Base-by-base conservation (phyloP, 768 basidiomycete genomes). In the Auriscalpium orientale region DNA sequence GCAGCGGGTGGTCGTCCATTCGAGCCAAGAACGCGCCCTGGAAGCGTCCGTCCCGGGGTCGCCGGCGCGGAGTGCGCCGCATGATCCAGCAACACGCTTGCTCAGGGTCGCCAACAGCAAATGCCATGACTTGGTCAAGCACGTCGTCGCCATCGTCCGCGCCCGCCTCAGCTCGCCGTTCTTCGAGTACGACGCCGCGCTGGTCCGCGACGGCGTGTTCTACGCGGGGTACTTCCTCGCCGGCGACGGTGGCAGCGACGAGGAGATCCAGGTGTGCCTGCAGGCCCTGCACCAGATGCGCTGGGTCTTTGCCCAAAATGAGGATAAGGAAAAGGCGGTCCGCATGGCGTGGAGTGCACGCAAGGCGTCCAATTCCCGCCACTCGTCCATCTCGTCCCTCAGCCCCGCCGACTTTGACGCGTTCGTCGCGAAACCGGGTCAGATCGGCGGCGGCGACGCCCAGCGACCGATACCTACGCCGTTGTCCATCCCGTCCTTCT, bases 131-230 rank as follows among this genome's bases (percentile, higher is more conserved):
- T 64, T 83, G 69, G 70, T 79, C 63, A 63, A 72, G 63, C 64
- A 75, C 68, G 68, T 79, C 70, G 55, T 80, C 73, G 36, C 71
- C 69, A 72, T 68, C 75, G 79, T 68, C 69, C 80, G 62, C 71
- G 77, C 55, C 57, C 79, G 67, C 60, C 72, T 74, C 68, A 84
- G 62, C 72, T 81, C 68, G 5, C 58, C 67, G 12, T 80, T 95
- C 62, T 92, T 97, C 66, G 78, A 78, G 62, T 95, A 87, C 77
- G 94, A 98, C 66, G 82, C 91, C 1, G 86, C 87, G 18, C 77
- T 95, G 4, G 83, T 94, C 53, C 81, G 89, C 18, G 93, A 95
- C 63, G 94, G 94, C 3, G 91, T 87, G 64, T 95, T 87, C 76
- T 95, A 87, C 63, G 89, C 90, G 4, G 91, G 84, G 2, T 81